A percentile compares a stretch with the other conserved stretches of the same genome.
These are phyloP conservation scores for Endothia cerciana DNA, from an alignment of 2,329 filamentous ascomycete species.

Conservation along the genomic window DNA sequence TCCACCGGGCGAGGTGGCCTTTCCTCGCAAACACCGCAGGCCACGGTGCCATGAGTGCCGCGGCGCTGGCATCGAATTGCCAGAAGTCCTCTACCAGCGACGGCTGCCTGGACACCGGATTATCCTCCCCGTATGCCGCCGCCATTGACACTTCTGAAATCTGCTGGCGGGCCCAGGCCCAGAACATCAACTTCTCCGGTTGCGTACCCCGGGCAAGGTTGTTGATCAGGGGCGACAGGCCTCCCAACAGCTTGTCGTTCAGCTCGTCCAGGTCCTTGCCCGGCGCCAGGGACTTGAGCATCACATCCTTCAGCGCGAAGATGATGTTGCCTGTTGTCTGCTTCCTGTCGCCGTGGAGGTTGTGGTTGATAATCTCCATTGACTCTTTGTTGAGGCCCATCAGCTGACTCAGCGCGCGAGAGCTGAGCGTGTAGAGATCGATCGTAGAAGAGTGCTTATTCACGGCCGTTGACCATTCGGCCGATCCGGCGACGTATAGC, in stretches of 20 bases:
- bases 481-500: not conserved
- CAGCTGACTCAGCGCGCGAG: not conserved
- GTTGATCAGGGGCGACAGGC: not conserved
- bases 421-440: not conserved
- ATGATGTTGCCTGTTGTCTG: not conserved
- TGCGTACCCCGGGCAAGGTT: not conserved
- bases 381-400: slow-evolving; percentile 1
- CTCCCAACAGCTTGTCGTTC: not conserved
- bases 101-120: not conserved
- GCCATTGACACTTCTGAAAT: not conserved
- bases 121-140: not conserved
- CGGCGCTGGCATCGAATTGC: not conserved
- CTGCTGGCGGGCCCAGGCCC: not conserved
- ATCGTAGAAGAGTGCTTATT: not conserved
- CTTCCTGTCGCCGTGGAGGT: slow-evolving; percentile 6
- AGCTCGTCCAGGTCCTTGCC: slow-evolving; percentile 1
- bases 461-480: slow-evolving; percentile 1
- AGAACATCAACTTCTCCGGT: not conserved
- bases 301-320: slow-evolving; percentile 1
- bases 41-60: not conserved
- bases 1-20: not conserved
- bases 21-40: not conserved
- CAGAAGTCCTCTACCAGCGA: not conserved
- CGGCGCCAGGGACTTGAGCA: not conserved
- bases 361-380: not conserved